These are phyloP conservation scores for Aspergillus tubingensis DNA, from an alignment of 2,329 filamentous ascomycete genomes.

Conservation along the genomic window DNA sequence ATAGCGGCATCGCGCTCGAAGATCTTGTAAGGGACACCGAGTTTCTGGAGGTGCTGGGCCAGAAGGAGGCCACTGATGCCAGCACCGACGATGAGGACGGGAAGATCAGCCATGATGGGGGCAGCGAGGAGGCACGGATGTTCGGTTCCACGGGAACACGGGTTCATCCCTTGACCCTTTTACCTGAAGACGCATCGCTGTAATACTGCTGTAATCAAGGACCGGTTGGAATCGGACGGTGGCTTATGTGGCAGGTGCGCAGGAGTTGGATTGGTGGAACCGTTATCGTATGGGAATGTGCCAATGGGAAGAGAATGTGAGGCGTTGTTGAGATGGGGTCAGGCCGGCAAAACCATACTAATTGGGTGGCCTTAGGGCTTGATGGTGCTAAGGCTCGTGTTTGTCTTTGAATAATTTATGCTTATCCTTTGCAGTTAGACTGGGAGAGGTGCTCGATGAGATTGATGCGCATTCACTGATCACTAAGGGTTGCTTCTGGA, in stretches of 20 bases:
- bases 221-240: neutral
- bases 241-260: neutral
- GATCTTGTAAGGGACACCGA: constrained; percentile 37
- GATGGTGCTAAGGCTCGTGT: no score
- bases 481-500: no score
- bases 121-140: neutral
- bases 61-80: constrained; percentile 48
- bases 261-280: neutral
- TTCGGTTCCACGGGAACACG: neutral
- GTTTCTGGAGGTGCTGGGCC: constrained; percentile 42
- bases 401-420: neutral
- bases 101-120: constrained; percentile 28
- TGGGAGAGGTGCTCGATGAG: no score
- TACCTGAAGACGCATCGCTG: neutral
- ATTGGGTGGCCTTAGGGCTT: neutral
- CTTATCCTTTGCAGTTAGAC: neutral
- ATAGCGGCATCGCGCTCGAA: constrained; percentile 49
- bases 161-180: neutral
- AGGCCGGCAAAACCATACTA: neutral
- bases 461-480: no score
- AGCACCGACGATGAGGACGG: constrained; percentile 46
- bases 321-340: neutral
- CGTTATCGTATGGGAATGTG: neutral
- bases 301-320: neutral
- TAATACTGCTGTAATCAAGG: no score